Percentiles rank a stretch among this genome's conserved stretches.
Evolutionary conservation across 208 protist genomes (phyloP).

Genomic region (Sergeia podlipaevii): DNA sequence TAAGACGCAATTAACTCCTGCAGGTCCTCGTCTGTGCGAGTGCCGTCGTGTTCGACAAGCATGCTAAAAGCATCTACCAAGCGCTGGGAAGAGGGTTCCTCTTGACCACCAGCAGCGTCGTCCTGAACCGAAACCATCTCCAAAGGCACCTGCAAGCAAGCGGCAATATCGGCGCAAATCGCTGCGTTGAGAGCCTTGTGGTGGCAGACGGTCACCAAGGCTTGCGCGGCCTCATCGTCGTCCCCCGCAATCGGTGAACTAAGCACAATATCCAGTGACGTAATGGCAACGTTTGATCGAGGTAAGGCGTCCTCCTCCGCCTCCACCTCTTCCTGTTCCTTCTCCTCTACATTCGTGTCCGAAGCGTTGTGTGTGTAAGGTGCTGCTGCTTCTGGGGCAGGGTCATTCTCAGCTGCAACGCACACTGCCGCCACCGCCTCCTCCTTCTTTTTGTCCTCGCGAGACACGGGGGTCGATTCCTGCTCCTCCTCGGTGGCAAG

Average conservation of each 20-base stretch:
- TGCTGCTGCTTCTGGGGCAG: background rate
- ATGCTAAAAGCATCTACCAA: background rate
- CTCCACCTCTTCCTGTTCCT: constrained; percentile 1
- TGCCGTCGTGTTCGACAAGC: constrained; percentile 10
- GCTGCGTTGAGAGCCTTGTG: constrained; percentile 5
- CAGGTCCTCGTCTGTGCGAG: background rate
- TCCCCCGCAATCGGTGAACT: too few relatives aligned
- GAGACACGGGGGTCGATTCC: too few relatives aligned
- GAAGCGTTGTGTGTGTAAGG: background rate
- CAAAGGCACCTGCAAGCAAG: background rate
- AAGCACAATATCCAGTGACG: too few relatives aligned
- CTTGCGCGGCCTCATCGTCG: too few relatives aligned
- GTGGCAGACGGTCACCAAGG: too few relatives aligned
- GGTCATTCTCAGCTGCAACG: background rate
- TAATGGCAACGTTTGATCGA: too few relatives aligned
- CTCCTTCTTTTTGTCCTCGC: too few relatives aligned
- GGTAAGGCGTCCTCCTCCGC: background rate
- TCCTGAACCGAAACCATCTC: background rate
- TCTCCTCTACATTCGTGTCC: background rate
- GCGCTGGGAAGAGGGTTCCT: background rate
- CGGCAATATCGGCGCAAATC: constrained; percentile 3
- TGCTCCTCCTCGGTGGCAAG: too few relatives aligned
- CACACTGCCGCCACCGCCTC: background rate
- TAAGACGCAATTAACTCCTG: background rate
- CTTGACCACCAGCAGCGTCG: background rate